Conservation (phyloP, 345 rosid species). For the Salix koriyanagi region DNA sequence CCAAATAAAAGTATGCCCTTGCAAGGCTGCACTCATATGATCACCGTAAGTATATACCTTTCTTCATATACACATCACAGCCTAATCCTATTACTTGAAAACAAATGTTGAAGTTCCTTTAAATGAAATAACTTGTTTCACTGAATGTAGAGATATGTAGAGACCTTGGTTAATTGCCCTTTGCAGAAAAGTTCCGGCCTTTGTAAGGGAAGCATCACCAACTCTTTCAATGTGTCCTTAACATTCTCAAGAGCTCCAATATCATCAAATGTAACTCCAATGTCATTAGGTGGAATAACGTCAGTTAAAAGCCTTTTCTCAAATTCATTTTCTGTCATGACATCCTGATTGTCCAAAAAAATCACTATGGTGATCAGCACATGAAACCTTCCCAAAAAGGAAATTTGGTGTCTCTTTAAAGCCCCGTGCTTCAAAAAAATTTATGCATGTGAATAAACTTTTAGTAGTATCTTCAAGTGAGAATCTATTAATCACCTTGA, state of each 20-base stretch:
- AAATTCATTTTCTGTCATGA: conserved; percentile 77
- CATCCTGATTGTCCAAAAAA: conserved; percentile 51
- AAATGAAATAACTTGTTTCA: not conserved
- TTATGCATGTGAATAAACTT: not conserved
- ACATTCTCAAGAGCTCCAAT: conserved; percentile 91
- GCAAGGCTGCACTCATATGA: conserved; percentile 58
- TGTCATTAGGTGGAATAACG: conserved; percentile 79
- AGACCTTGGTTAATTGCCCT: conserved; percentile 80
- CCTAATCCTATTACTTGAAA: not conserved
- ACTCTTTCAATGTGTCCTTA: conserved; percentile 83
- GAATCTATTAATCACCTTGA: conserved; percentile 51
- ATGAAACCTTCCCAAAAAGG: not conserved
- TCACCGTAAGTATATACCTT: conserved; percentile 7
- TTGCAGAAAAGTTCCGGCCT: conserved; percentile 89
- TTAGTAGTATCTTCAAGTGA: not conserved
- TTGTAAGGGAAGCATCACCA: conserved; percentile 88
- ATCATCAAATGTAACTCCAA: conserved; percentile 87
- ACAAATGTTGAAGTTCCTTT: not conserved
- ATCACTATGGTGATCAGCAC: conserved; percentile 6
- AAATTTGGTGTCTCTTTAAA: not conserved
- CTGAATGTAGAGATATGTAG: not conserved
- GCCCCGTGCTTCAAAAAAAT: not conserved
- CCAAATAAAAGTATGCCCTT: conserved; percentile 91
- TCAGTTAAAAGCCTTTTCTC: conserved; percentile 75
- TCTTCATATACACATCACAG: not conserved